Percentiles rank a stretch among this genome's conserved stretches.
Conservation (phyloP, 768 basidiomycete genomes). For the Lentinula raphanica region DNA sequence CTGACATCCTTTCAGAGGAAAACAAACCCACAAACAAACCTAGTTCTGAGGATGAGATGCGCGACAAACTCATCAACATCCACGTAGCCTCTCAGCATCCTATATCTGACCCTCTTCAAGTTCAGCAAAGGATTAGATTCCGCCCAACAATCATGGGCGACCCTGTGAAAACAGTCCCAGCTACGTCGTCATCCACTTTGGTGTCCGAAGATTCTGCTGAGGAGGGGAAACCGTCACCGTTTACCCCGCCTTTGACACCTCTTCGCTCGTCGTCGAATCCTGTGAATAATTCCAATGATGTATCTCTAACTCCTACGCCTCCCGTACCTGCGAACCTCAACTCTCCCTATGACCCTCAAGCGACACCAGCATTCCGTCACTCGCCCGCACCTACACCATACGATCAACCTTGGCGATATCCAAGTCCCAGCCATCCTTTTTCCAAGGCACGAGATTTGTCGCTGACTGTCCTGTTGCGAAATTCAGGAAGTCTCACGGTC, state of each 20-base stretch:
- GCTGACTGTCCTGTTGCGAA: constrained; percentile 56
- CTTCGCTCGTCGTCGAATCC: constrained; percentile 33
- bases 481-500: constrained; percentile 22
- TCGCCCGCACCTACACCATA: constrained; percentile 70
- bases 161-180: constrained; percentile 10
- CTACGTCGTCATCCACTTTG: constrained; percentile 12
- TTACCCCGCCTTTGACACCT: constrained; percentile 25
- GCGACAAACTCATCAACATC: constrained; percentile 39
- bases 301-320: too few species aligned
- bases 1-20: constrained; percentile 39
- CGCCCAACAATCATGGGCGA: constrained; percentile 29
- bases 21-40: constrained; percentile 34
- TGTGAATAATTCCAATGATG: constrained; percentile 15
- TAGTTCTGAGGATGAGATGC: constrained; percentile 14
- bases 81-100: constrained; percentile 36
- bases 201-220: constrained; percentile 13
- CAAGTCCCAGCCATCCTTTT: constrained; percentile 74
- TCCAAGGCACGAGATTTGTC: constrained; percentile 59
- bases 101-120: constrained; percentile 20
- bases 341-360: constrained; percentile 69
- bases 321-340: constrained; percentile 20
- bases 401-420: constrained; percentile 79
- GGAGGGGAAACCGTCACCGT: constrained; percentile 2
- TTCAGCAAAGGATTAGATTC: constrained; percentile 37
- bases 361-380: constrained; percentile 74